Conservation (phyloP, 2,329 filamentous ascomycete species). For the Colletotrichum plurivorum region DNA sequence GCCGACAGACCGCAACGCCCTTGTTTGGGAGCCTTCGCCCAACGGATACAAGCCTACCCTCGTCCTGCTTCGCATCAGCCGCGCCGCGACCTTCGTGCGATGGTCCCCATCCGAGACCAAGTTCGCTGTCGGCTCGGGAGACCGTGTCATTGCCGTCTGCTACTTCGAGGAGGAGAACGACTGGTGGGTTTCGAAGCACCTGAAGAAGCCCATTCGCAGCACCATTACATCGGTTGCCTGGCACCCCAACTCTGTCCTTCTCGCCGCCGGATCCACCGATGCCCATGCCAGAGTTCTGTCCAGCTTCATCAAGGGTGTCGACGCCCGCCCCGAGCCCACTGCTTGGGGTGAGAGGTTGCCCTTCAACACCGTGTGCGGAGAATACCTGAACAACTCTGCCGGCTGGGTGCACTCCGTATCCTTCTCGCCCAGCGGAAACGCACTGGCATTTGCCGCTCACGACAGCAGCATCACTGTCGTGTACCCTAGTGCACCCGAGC, state of each 20-base stretch:
- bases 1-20: slow-evolving; percentile 87
- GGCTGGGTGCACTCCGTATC: slow-evolving; percentile 96
- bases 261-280: slow-evolving; percentile 96
- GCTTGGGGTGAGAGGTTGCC: slow-evolving; percentile 96
- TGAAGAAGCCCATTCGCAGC: slow-evolving; percentile 98
- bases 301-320: slow-evolving; percentile 95
- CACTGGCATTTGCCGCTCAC: slow-evolving; percentile 94
- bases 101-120: slow-evolving; percentile 98
- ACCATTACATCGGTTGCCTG: slow-evolving; percentile 95
- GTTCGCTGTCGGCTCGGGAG: slow-evolving; percentile 96
- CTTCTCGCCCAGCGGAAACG: slow-evolving; percentile 93
- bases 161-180: slow-evolving; percentile 99
- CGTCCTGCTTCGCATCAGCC: slow-evolving; percentile 95
- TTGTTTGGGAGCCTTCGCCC: slow-evolving; percentile 97
- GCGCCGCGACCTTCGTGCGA: slow-evolving; percentile 95
- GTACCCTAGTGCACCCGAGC: slow-evolving; percentile 91
- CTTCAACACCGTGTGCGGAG: slow-evolving; percentile 98
- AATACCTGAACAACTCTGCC: slow-evolving; percentile 95
- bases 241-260: slow-evolving; percentile 97
- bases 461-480: slow-evolving; percentile 98
- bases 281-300: slow-evolving; percentile 96
- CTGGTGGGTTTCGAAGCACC: slow-evolving; percentile 99
- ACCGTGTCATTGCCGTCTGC: slow-evolving; percentile 94
- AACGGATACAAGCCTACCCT: slow-evolving; percentile 96
- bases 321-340: slow-evolving; percentile 85